Evolutionary conservation across 768 basidiomycete genomes (phyloP).

Genomic region (Mycena leptocephala): DNA sequence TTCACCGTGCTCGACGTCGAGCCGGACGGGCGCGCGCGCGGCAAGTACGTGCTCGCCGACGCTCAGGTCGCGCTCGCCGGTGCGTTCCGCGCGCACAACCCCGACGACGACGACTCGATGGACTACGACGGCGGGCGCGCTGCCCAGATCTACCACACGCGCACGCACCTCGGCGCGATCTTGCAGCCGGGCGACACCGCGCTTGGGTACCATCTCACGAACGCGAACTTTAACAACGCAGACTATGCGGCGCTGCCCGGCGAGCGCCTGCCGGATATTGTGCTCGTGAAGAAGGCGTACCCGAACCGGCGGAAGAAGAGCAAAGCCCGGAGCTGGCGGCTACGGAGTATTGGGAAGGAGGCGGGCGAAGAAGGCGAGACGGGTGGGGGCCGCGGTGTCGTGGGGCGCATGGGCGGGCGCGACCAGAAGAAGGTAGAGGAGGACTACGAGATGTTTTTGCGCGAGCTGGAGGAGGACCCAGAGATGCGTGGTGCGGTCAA

Average conservation of each 20-base stretch:
- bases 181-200: conserved; percentile 97
- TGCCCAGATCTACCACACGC: conserved; percentile 93
- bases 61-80: conserved; percentile 92
- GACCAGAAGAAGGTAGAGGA: conserved; percentile 95
- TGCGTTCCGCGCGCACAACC: conserved; percentile 67
- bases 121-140: conserved; percentile 70
- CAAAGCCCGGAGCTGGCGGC: conserved; percentile 87
- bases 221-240: conserved; percentile 94
- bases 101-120: conserved; percentile 68
- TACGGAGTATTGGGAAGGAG: conserved; percentile 95
- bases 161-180: conserved; percentile 93
- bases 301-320: conserved; percentile 95
- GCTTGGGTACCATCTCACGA: conserved; percentile 91
- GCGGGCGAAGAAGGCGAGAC: conserved; percentile 90
- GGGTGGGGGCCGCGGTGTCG: conserved; percentile 84
- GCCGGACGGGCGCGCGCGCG: conserved; percentile 76
- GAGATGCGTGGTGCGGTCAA: conserved; percentile 92
- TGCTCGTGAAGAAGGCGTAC: conserved; percentile 96
- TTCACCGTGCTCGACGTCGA: conserved; percentile 97
- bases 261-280: conserved; percentile 88
- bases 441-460: conserved; percentile 97
- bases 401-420: conserved; percentile 91
- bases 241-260: conserved; percentile 80
- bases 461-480: conserved; percentile 95
- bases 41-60: conserved; percentile 85